Evolutionary conservation across 2,329 filamentous ascomycete species (phyloP).

Genomic region (Rhynchosporium graminicola): DNA sequence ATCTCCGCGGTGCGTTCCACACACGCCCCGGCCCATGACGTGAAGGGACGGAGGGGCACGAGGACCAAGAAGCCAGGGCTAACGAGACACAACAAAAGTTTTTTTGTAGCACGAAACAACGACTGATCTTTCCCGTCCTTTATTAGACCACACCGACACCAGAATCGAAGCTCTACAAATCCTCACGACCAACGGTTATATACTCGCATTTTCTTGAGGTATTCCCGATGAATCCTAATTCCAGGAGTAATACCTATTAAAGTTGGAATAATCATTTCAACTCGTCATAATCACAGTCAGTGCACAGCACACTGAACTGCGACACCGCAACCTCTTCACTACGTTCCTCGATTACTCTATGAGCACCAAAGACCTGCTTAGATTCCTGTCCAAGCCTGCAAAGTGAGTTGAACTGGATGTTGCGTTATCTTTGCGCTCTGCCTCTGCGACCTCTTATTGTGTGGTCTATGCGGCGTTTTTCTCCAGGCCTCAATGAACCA

Average conservation of each 20-base stretch:
- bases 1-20: neutral
- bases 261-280: constrained; percentile 21
- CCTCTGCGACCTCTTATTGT: neutral
- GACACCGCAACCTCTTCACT: constrained; percentile 21
- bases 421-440: neutral
- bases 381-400: constrained; percentile 91
- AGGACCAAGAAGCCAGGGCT: neutral
- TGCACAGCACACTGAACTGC: constrained; percentile 31
- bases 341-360: constrained; percentile 61
- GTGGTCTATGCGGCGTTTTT: neutral
- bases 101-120: neutral
- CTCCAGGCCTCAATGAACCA: neutral
- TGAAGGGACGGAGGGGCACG: neutral
- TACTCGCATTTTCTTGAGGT: neutral
- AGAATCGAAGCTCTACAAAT: neutral
- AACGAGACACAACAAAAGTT: neutral
- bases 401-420: constrained; percentile 62
- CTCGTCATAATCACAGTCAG: constrained; percentile 26
- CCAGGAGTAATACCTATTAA: constrained; percentile 18
- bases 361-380: constrained; percentile 87
- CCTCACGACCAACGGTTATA: neutral
- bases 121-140: neutral
- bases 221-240: constrained; percentile 18
- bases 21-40: neutral
- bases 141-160: neutral